Conservation (phyloP, 2,329 filamentous ascomycete species). For the Ceratocystis harringtonii region DNA sequence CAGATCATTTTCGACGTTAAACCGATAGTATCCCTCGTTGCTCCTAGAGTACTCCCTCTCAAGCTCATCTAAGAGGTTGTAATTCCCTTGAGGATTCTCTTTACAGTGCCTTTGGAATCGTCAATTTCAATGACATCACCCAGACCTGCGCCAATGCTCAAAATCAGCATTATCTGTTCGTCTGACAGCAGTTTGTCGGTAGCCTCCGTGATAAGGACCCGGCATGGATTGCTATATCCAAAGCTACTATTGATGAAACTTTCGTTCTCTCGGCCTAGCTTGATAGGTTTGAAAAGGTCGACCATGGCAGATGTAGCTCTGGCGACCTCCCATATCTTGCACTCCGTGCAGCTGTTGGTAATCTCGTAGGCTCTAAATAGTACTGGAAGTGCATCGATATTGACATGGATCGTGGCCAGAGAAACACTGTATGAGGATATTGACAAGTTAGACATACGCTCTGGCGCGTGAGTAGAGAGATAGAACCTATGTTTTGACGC, state of each 20-base stretch:
- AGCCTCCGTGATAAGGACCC: constrained; percentile 23
- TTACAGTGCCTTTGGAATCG: background rate
- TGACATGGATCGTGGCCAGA: background rate
- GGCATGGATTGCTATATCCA: constrained; percentile 24
- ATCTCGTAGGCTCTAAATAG: constrained; percentile 22
- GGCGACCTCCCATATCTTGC: constrained; percentile 23
- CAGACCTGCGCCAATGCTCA: constrained; percentile 22
- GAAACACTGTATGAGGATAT: background rate
- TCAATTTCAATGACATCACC: constrained; percentile 18
- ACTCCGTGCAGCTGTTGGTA: constrained; percentile 18
- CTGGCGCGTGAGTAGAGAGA: fast-evolving
- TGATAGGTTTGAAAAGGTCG: constrained; percentile 23
- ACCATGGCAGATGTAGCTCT: constrained; percentile 23
- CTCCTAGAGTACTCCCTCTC: constrained; percentile 18
- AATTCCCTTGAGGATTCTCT: background rate
- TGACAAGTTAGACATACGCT: background rate
- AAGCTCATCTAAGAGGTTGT: background rate
- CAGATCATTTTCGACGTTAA: constrained; percentile 22
- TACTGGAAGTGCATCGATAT: constrained; percentile 15
- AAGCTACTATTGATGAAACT: constrained; percentile 24
- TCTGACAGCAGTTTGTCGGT: constrained; percentile 18
- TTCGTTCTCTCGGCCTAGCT: constrained; percentile 20
- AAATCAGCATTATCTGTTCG: constrained; percentile 15
- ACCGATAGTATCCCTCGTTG: constrained; percentile 20
- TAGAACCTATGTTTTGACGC: background rate